A percentile compares a stretch with the other conserved stretches of the same genome.
phyloP scores from a whole-genome alignment of 164 flowering plant genomes.

The Macadamia integrifolia region DNA sequence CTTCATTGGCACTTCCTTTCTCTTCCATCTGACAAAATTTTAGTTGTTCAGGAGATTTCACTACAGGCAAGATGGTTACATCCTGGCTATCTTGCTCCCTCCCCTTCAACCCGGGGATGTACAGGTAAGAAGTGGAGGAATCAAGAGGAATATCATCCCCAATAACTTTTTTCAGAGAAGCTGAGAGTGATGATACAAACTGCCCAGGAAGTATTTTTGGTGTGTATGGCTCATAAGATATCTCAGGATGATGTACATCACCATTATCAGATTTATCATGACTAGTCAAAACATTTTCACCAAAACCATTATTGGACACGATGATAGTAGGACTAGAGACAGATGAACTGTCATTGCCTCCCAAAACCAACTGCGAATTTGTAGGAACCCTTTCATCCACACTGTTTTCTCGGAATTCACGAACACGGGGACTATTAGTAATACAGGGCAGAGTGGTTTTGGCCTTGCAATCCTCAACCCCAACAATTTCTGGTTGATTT shows the following conservation, averaged over 20 bases:
- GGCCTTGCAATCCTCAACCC: slow-evolving; percentile 16
- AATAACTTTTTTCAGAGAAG: slow-evolving; percentile 47
- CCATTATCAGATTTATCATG: background rate
- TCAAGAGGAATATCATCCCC: slow-evolving; percentile 34
- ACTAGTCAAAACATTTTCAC: background rate
- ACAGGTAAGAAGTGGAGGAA: slow-evolving; percentile 32
- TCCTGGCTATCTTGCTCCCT: slow-evolving; percentile 20
- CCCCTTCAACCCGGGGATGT: slow-evolving; percentile 38
- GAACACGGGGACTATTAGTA: slow-evolving; percentile 27
- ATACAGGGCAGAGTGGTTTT: slow-evolving; percentile 13
- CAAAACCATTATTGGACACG: background rate
- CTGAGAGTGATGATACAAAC: slow-evolving; percentile 44
- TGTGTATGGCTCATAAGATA: slow-evolving; percentile 31
- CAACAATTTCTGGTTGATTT: slow-evolving; percentile 16
- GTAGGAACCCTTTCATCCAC: slow-evolving; percentile 11
- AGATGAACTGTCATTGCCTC: slow-evolving; percentile 19
- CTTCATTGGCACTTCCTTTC: slow-evolving; percentile 26
- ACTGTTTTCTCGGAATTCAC: background rate
- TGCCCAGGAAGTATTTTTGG: slow-evolving; percentile 42
- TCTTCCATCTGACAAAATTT: slow-evolving; percentile 18
- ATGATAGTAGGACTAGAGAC: slow-evolving; percentile 3
- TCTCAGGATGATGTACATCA: background rate
- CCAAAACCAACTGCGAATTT: slow-evolving; percentile 11
- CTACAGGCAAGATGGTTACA: slow-evolving; percentile 17
- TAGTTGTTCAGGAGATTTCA: slow-evolving; percentile 11